Percentiles rank a stretch among this genome's conserved stretches.
These are phyloP conservation scores for Castanea crenata DNA, from an alignment of 306 rosid genomes.

Conservation along the genomic window DNA sequence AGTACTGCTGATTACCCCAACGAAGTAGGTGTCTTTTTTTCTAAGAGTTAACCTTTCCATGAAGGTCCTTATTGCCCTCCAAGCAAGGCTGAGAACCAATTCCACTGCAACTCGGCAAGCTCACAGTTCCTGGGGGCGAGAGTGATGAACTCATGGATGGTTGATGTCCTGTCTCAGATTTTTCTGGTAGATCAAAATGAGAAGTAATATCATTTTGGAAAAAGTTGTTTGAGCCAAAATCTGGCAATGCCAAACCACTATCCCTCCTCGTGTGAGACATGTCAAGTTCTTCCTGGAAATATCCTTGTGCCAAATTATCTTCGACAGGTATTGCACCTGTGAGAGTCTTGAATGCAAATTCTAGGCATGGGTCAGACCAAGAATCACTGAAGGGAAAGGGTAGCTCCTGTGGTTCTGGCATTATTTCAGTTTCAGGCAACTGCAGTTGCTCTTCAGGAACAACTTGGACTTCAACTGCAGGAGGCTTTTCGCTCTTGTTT, in stretches of 20 bases:
- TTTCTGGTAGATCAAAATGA: slow-evolving; percentile 51
- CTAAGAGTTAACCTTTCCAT: slow-evolving; percentile 48
- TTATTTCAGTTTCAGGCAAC: slow-evolving; percentile 32
- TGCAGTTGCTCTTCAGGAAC: slow-evolving; percentile 22
- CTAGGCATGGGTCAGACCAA: slow-evolving; percentile 88
- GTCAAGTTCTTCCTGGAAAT: slow-evolving; percentile 50
- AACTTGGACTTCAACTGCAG: slow-evolving; percentile 20
- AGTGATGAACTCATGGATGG: slow-evolving; percentile 41
- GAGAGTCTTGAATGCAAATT: slow-evolving; percentile 78
- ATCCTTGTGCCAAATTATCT: slow-evolving; percentile 55
- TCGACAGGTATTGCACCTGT: slow-evolving; percentile 78
- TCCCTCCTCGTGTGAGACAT: slow-evolving; percentile 35
- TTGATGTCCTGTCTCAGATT: slow-evolving; percentile 45
- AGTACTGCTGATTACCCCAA: slow-evolving; percentile 10
- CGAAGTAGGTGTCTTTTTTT: slow-evolving; percentile 11
- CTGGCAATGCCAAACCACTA: slow-evolving; percentile 45
- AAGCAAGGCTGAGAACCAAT: slow-evolving; percentile 46
- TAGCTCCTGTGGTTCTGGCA: slow-evolving; percentile 41
- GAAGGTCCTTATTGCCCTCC: slow-evolving; percentile 47
- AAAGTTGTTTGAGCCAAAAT: slow-evolving; percentile 54
- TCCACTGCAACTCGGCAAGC: slow-evolving; percentile 39
- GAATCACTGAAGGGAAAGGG: slow-evolving; percentile 69
- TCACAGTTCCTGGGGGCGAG: slow-evolving; percentile 30
- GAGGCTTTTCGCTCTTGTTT: slow-evolving; percentile 29
- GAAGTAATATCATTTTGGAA: slow-evolving; percentile 55